phyloP scores from a whole-genome alignment of 2,329 filamentous ascomycete species.

The Phyllosticta capitalensis region DNA sequence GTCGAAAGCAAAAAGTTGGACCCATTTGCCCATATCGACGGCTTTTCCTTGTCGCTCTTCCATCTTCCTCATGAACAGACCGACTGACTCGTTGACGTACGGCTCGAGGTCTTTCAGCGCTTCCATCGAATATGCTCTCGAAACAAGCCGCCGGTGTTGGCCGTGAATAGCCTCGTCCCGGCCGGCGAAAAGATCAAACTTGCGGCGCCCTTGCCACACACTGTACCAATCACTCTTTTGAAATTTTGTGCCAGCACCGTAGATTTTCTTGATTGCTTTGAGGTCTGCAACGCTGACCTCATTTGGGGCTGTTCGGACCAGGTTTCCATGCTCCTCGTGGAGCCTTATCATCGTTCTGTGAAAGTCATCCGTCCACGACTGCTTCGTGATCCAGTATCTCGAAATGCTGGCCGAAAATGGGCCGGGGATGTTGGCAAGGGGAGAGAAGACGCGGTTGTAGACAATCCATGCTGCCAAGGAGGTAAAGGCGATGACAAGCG shows the following conservation, averaged over 20 bases:
- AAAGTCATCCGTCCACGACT: slow-evolving; percentile 24
- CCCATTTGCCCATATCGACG: slow-evolving; percentile 30
- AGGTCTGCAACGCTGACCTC: slow-evolving; percentile 9
- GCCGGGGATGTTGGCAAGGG: slow-evolving; percentile 19
- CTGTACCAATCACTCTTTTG: slow-evolving; percentile 34
- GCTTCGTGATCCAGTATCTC: slow-evolving; percentile 22
- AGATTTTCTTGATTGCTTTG: slow-evolving; percentile 17
- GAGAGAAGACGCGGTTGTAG: slow-evolving; percentile 15
- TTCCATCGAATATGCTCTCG: slow-evolving; percentile 29
- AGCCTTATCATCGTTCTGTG: slow-evolving; percentile 19
- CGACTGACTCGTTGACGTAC: slow-evolving; percentile 30
- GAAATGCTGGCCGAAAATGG: slow-evolving; percentile 20
- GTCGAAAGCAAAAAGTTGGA: slow-evolving; percentile 34
- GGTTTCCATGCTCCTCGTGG: slow-evolving; percentile 20
- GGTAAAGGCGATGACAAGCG: not conserved
- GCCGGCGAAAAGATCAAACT: slow-evolving; percentile 33
- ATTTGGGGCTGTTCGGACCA: slow-evolving; percentile 16
- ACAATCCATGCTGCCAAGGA: slow-evolving; percentile 10
- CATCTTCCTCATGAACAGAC: slow-evolving; percentile 27
- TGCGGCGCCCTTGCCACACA: slow-evolving; percentile 30
- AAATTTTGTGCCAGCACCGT: slow-evolving; percentile 31
- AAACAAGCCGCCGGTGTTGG: slow-evolving; percentile 24
- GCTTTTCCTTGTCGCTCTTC: slow-evolving; percentile 16
- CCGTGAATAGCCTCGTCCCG: slow-evolving; percentile 28
- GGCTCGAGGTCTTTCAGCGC: slow-evolving; percentile 29